Conservation (phyloP, 1,284 basidiomycete genomes). For the Boletellus deceptivus region DNA sequence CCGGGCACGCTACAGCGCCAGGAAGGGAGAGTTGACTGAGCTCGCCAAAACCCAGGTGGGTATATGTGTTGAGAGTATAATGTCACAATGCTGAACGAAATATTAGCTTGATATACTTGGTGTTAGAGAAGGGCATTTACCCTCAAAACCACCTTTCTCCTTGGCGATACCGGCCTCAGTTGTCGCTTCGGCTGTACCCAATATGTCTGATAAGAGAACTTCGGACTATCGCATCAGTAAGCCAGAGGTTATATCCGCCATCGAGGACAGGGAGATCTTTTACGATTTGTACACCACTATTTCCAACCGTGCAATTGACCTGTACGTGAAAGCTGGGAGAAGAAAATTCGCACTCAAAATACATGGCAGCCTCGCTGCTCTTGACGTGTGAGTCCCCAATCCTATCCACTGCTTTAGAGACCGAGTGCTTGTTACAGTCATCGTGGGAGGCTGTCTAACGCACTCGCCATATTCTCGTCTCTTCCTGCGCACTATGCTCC, state of each 20-base stretch:
- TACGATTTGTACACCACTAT: conserved; percentile 71
- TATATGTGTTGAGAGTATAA: conserved; percentile 3
- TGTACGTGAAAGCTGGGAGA: conserved; percentile 78
- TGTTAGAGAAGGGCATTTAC: conserved; percentile 68
- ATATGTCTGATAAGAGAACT: conserved; percentile 26
- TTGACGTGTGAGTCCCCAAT: conserved; percentile 68
- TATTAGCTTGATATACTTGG: conserved; percentile 81
- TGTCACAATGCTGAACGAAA: conserved; percentile 12
- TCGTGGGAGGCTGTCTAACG: conserved; percentile 58
- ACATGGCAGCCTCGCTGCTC: conserved; percentile 79
- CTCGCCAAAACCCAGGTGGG: conserved; percentile 77
- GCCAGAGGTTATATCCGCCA: conserved; percentile 59
- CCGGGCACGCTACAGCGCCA: conserved; percentile 56
- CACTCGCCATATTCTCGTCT: conserved; percentile 69
- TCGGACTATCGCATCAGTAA: conserved; percentile 52
- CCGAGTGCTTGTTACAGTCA: conserved; percentile 45
- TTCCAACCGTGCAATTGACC: conserved; percentile 79
- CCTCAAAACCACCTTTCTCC: conserved; percentile 69
- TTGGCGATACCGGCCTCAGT: conserved; percentile 34
- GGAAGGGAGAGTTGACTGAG: conserved; percentile 81
- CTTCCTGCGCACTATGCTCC: conserved; percentile 82
- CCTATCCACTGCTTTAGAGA: conserved; percentile 7
- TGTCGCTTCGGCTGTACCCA: conserved; percentile 13
- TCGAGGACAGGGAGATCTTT: conserved; percentile 60
- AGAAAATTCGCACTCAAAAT: conserved; percentile 83